Percentiles rank a stretch among this genome's conserved stretches.
phyloP scores from a whole-genome alignment of 768 basidiomycete species.

The Rhodosporidiobolus odoratus region DNA sequence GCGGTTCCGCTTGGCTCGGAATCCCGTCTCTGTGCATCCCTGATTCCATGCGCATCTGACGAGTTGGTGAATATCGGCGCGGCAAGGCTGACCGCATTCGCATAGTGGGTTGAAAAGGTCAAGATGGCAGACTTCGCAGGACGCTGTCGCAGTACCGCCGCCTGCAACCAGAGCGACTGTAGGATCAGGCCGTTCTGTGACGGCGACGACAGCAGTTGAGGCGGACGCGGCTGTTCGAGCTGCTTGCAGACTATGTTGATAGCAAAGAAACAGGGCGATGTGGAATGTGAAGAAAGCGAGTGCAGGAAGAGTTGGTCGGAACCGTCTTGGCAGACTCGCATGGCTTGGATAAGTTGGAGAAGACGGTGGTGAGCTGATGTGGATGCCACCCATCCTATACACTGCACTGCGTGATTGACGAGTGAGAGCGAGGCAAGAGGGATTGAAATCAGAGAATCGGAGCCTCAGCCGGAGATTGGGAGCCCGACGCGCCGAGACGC shows the following conservation, averaged over 20 bases:
- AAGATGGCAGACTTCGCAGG: constrained; percentile 30
- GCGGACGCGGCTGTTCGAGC: background rate
- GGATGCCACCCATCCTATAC: background rate
- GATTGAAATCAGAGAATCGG: background rate
- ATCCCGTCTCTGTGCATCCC: no score
- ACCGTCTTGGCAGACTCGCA: background rate
- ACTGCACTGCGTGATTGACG: no score
- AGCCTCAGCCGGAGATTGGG: no score
- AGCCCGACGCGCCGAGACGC: no score
- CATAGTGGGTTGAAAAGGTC: constrained; percentile 33
- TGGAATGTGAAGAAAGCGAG: constrained; percentile 4
- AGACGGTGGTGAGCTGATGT: background rate
- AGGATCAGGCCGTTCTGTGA: background rate
- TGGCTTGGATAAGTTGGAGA: background rate
- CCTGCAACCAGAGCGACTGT: background rate
- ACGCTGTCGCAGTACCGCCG: constrained; percentile 2
- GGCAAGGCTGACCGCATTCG: no score
- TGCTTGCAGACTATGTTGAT: constrained; percentile 2
- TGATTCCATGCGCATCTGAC: no score
- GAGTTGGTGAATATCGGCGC: no score
- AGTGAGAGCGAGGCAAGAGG: background rate
- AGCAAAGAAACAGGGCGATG: constrained; percentile 17
- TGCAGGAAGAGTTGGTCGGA: constrained; percentile 6
- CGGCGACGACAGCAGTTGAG: background rate
- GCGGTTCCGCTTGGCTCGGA: no score